Conservation (phyloP, 2,329 filamentous ascomycete species). For the Ceratocystis variospora region DNA sequence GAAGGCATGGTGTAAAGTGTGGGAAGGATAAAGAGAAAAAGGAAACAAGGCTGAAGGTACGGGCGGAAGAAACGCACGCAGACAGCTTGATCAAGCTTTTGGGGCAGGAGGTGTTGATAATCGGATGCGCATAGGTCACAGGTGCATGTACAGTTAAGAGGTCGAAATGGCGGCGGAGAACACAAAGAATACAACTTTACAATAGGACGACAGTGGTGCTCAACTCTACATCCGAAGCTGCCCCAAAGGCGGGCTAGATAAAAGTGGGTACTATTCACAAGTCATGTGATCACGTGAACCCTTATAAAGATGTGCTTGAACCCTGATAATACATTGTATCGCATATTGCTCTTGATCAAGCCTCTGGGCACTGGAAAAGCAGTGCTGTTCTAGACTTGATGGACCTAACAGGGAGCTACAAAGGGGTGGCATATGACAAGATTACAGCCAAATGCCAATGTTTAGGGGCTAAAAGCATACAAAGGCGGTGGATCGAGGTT, state of each 20-base stretch:
- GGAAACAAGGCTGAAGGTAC: constrained; percentile 6
- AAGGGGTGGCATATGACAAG: too few species aligned
- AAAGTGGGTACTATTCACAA: not conserved
- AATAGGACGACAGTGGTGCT: too few species aligned
- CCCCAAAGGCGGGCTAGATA: not conserved
- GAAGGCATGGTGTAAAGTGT: constrained; percentile 38
- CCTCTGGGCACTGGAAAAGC: too few species aligned
- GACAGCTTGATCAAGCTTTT: too few species aligned
- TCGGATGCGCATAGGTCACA: not conserved
- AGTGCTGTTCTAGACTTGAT: too few species aligned
- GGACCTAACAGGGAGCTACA: too few species aligned
- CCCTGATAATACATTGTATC: not conserved
- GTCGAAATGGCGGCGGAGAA: not conserved
- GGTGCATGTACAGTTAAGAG: not conserved
- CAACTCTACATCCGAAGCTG: not conserved
- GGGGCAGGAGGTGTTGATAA: not conserved
- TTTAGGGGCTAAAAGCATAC: not conserved
- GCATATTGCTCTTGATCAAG: not conserved
- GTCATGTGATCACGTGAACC: not conserved
- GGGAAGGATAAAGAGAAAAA: not conserved
- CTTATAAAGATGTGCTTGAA: not conserved
- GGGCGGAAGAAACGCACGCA: too few species aligned
- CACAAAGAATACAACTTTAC: not conserved
- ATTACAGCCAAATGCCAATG: not conserved
- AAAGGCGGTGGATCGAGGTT: not conserved